phyloP scores from a whole-genome alignment of 306 rosid genomes.

The Glycyrrhiza uralensis region DNA sequence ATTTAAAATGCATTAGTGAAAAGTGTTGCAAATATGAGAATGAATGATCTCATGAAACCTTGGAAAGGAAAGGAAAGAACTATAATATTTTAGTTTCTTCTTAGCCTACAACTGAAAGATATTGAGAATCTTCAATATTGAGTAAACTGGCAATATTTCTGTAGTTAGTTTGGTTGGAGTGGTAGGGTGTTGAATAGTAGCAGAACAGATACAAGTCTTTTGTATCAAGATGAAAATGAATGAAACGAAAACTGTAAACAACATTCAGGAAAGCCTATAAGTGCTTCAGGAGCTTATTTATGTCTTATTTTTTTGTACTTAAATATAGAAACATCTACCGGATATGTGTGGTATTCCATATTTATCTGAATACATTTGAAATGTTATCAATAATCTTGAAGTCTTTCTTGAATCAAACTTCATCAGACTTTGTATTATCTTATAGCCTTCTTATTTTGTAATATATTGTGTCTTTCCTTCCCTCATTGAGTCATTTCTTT shows the following conservation, averaged over 20 bases:
- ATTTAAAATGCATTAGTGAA: not conserved
- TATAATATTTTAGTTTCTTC: not conserved
- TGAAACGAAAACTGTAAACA: not conserved
- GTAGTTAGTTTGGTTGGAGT: too few species aligned
- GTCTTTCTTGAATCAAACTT: too few species aligned
- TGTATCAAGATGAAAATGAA: not conserved
- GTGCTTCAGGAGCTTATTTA: too few species aligned
- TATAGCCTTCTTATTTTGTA: not conserved
- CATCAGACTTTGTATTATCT: not conserved
- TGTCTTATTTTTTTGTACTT: too few species aligned
- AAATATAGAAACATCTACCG: not conserved
- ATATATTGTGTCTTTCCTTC: not conserved
- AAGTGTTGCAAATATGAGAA: not conserved
- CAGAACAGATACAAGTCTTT: too few species aligned
- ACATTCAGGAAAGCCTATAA: too few species aligned
- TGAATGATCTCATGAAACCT: not conserved
- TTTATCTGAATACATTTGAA: too few species aligned
- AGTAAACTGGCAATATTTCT: too few species aligned
- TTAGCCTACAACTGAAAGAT: not conserved
- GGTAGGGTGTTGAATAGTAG: not conserved
- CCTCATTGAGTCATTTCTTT: constrained; percentile 2
- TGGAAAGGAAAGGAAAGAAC: not conserved
- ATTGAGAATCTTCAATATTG: not conserved
- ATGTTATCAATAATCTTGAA: too few species aligned
- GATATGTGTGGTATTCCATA: too few species aligned